These are phyloP conservation scores for Pyrenopolyporus hunteri DNA, from an alignment of 495 filamentous ascomycete genomes.

Conservation along the genomic window DNA sequence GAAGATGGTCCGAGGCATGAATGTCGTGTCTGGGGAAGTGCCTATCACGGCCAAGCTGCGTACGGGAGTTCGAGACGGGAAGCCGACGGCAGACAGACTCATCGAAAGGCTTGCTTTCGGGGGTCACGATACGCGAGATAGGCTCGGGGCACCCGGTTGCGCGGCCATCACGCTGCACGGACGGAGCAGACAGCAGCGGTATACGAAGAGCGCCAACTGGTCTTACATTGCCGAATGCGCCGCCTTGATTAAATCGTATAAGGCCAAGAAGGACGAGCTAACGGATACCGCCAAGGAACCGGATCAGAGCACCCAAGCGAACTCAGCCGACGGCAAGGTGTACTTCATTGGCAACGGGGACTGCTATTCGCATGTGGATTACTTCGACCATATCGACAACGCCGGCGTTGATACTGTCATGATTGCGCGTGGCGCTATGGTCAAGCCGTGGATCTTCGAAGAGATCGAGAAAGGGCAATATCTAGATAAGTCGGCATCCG, in stretches of 20 bases:
- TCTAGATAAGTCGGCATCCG: conserved; percentile 87
- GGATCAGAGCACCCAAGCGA: conserved; percentile 66
- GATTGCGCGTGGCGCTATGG: conserved; percentile 87
- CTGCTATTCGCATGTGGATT: conserved; percentile 90
- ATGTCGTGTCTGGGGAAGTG: conserved; percentile 81
- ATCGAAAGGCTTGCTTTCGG: conserved; percentile 83
- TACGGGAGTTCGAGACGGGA: conserved; percentile 82
- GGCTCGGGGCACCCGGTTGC: conserved; percentile 73
- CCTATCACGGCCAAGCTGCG: conserved; percentile 94
- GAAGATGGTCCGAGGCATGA: conserved; percentile 94
- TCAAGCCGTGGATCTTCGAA: conserved; percentile 98
- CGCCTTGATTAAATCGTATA: conserved; percentile 78
- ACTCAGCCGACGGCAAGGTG: conserved; percentile 62
- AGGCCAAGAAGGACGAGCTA: conserved; percentile 63
- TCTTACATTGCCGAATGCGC: conserved; percentile 88
- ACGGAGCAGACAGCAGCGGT: conserved; percentile 90
- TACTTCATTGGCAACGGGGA: conserved; percentile 98
- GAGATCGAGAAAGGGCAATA: conserved; percentile 93
- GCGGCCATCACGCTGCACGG: conserved; percentile 95
- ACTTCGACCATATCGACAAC: conserved; percentile 75
- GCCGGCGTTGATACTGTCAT: conserved; percentile 86
- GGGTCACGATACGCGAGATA: conserved; percentile 66
- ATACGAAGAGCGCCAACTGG: conserved; percentile 90
- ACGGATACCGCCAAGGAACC: conserved; percentile 79
- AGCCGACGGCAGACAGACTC: conserved; percentile 79